Evolutionary conservation across 2,329 filamentous ascomycete species (phyloP).

Genomic region (Colletotrichum higginsianum): DNA sequence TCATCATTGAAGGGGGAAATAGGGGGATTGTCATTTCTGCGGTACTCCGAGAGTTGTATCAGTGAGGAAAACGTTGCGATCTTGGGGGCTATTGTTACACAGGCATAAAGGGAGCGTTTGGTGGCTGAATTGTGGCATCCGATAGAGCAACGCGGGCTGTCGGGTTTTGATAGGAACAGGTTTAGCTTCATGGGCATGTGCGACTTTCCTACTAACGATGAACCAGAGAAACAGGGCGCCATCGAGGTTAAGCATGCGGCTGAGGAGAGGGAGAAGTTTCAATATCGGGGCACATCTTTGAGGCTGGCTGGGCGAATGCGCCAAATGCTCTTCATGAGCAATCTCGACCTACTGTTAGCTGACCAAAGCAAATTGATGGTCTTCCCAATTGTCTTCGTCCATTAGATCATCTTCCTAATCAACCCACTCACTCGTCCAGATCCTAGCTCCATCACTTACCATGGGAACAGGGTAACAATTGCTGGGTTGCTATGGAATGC

Average conservation of each 20-base stretch:
- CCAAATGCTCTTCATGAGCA: neutral
- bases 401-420: too few species aligned
- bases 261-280: neutral
- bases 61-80: neutral
- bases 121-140: neutral
- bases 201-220: neutral
- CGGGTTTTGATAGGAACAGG: constrained; percentile 18
- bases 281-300: too few species aligned
- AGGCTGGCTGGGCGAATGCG: neutral
- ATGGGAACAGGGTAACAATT: too few species aligned
- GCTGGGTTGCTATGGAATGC: too few species aligned
- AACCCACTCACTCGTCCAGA: too few species aligned
- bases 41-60: too few species aligned
- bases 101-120: neutral
- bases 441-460: too few species aligned
- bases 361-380: too few species aligned
- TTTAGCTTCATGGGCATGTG: neutral
- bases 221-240: neutral
- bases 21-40: too few species aligned
- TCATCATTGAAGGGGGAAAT: neutral
- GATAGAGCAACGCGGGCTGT: constrained; percentile 13
- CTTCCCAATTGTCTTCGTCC: too few species aligned
- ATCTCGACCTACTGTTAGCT: too few species aligned
- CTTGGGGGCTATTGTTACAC: neutral
- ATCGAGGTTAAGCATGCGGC: constrained; percentile 2